phyloP scores from a whole-genome alignment of 129 eudicot genomes.

The Helichrysum umbraculigerum region DNA sequence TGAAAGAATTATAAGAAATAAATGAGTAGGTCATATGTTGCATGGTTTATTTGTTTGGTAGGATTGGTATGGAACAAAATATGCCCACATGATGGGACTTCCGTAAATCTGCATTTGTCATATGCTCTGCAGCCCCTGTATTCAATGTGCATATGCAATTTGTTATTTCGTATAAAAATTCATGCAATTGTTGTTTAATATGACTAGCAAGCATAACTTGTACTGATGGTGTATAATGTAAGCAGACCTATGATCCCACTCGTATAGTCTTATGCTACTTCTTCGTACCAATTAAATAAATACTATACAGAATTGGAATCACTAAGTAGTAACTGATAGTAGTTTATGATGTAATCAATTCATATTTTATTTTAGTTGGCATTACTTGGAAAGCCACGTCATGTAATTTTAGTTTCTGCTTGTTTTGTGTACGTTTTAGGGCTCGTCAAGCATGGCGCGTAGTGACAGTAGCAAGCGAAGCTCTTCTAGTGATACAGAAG shows the following conservation, averaged over 20 bases:
- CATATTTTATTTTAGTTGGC: neutral
- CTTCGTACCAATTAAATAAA: neutral
- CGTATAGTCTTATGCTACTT: neutral
- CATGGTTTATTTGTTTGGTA: neutral
- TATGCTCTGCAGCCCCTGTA: neutral
- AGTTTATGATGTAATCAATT: neutral
- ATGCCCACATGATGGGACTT: neutral
- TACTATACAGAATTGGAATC: neutral
- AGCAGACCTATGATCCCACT: neutral
- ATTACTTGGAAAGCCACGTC: neutral
- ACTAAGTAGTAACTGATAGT: neutral
- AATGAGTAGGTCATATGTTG: neutral
- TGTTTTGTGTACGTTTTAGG: slow-evolving; percentile 44
- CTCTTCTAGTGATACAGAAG: slow-evolving; percentile 60
- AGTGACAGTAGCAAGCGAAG: slow-evolving; percentile 58
- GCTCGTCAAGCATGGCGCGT: slow-evolving; percentile 58
- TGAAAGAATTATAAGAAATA: neutral
- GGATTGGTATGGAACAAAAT: neutral
- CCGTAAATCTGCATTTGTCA: neutral
- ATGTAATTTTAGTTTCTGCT: slow-evolving; percentile 12
- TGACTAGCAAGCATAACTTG: slow-evolving; percentile 4
- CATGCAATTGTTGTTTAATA: slow-evolving; percentile 12
- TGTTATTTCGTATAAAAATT: neutral
- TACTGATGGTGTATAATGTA: slow-evolving; percentile 17
- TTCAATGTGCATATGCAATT: neutral